A percentile compares a stretch with the other conserved stretches of the same genome.
Evolutionary conservation across 208 protist genomes (phyloP).

Genomic region (Wallacemonas sp.): DNA sequence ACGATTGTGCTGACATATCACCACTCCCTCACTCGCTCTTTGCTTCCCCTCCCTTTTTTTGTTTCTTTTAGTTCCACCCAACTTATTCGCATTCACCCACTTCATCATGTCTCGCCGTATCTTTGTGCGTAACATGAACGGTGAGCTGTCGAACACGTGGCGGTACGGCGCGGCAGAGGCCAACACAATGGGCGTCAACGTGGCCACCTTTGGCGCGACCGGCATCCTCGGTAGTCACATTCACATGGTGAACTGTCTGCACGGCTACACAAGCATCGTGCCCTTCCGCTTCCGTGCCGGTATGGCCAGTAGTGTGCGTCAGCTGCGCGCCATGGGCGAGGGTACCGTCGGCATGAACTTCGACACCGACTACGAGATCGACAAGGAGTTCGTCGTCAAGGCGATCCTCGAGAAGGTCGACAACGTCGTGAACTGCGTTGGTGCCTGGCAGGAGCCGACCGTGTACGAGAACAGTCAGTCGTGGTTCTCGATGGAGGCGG

Average conservation of each 20-base stretch:
- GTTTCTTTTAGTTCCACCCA: too few species aligned
- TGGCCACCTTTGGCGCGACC: conserved; percentile 84
- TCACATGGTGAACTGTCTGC: conserved; percentile 64
- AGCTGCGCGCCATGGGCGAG: conserved; percentile 72
- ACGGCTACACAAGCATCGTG: conserved; percentile 86
- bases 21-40: neutral
- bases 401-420: conserved; percentile 89
- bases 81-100: too few species aligned
- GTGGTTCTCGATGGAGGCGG: conserved; percentile 91
- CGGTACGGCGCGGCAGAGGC: conserved; percentile 72
- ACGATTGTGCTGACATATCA: too few species aligned
- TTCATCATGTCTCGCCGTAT: conserved; percentile 78
- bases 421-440: conserved; percentile 81
- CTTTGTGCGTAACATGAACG: conserved; percentile 88
- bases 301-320: conserved; percentile 73
- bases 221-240: conserved; percentile 83
- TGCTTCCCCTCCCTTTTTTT: conserved; percentile 2
- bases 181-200: conserved; percentile 84
- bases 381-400: conserved; percentile 92
- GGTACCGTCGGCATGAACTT: conserved; percentile 89
- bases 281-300: conserved; percentile 87
- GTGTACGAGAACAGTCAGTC: conserved; percentile 90
- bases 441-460: conserved; percentile 86
- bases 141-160: conserved; percentile 84
- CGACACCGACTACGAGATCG: conserved; percentile 88